Evolutionary conservation across 208 protist species (phyloP).

Genomic region (Porcisia hertigi): DNA sequence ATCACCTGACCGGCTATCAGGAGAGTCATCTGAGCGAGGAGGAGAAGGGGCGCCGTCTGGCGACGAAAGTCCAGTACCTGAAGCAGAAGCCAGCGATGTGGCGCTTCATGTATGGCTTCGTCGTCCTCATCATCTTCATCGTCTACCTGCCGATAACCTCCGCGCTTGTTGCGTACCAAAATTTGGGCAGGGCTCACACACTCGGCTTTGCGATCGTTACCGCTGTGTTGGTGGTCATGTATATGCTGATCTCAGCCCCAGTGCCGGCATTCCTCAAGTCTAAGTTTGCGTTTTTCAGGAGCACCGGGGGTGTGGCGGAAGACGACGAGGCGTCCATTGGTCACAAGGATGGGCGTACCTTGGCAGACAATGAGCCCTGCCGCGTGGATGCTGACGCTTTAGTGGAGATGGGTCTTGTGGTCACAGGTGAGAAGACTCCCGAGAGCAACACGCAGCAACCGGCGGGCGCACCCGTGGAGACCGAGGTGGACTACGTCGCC

Average conservation of each 20-base stretch:
- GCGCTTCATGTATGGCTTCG: slow-evolving; percentile 53
- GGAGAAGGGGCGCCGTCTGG: slow-evolving; percentile 34
- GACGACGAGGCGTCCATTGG: neutral
- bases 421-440: neutral
- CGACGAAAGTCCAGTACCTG: slow-evolving; percentile 39
- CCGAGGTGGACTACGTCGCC: slow-evolving; percentile 60
- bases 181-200: slow-evolving; percentile 20
- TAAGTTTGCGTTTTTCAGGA: slow-evolving; percentile 4
- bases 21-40: slow-evolving; percentile 30
- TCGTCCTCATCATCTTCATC: slow-evolving; percentile 46
- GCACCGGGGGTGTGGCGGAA: neutral
- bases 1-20: slow-evolving; percentile 55
- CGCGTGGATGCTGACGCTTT: neutral
- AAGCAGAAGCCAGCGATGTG: slow-evolving; percentile 43
- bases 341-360: neutral
- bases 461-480: slow-evolving; percentile 13
- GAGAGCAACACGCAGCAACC: neutral
- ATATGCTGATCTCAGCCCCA: slow-evolving; percentile 43
- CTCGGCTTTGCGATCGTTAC: slow-evolving; percentile 47
- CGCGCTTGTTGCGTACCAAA: slow-evolving; percentile 34
- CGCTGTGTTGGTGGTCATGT: slow-evolving; percentile 31
- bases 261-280: slow-evolving; percentile 15
- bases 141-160: slow-evolving; percentile 48
- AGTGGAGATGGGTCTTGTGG: slow-evolving; percentile 1
- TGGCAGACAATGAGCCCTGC: slow-evolving; percentile 9